Evolutionary conservation across 805 yeast species (phyloP).

Genomic region (Sungouiella blattae): DNA sequence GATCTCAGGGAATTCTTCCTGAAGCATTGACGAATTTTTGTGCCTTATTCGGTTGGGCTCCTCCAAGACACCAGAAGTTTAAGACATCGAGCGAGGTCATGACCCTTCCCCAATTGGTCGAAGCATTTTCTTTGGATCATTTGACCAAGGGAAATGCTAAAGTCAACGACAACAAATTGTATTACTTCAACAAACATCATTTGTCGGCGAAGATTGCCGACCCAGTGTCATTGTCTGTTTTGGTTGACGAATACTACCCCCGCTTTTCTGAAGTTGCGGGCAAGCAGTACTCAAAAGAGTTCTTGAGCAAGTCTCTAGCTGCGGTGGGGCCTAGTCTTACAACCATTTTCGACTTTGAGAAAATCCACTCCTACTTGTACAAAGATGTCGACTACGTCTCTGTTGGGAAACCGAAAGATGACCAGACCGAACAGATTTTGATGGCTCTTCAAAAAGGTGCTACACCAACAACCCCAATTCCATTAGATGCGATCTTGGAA

Average conservation of each 20-base stretch:
- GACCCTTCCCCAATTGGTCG: slow-evolving; percentile 47
- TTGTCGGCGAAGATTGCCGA: slow-evolving; percentile 43
- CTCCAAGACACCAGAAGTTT: slow-evolving; percentile 53
- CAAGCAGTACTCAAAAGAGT: slow-evolving; percentile 20
- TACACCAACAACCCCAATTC: background rate
- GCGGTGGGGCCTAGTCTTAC: slow-evolving; percentile 49
- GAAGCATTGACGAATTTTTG: slow-evolving; percentile 86
- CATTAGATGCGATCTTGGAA: slow-evolving; percentile 2
- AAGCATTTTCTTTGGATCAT: slow-evolving; percentile 60
- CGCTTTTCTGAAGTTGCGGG: slow-evolving; percentile 12
- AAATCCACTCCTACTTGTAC: slow-evolving; percentile 49
- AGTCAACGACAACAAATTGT: slow-evolving; percentile 74
- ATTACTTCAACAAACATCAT: slow-evolving; percentile 74
- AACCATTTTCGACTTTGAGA: slow-evolving; percentile 49
- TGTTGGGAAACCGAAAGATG: slow-evolving; percentile 11
- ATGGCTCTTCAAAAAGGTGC: slow-evolving; percentile 1
- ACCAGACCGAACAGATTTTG: slow-evolving; percentile 5
- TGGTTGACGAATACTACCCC: slow-evolving; percentile 31
- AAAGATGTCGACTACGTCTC: slow-evolving; percentile 28
- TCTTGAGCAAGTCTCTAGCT: slow-evolving; percentile 38
- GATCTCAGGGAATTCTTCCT: slow-evolving; percentile 65
- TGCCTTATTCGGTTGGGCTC: slow-evolving; percentile 94
- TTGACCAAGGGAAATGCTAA: slow-evolving; percentile 93
- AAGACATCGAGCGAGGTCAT: slow-evolving; percentile 50
- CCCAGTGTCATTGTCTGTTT: slow-evolving; percentile 28